Conservation (phyloP, 148 eudicot species). For the Mesembryanthemum crystallinum region DNA sequence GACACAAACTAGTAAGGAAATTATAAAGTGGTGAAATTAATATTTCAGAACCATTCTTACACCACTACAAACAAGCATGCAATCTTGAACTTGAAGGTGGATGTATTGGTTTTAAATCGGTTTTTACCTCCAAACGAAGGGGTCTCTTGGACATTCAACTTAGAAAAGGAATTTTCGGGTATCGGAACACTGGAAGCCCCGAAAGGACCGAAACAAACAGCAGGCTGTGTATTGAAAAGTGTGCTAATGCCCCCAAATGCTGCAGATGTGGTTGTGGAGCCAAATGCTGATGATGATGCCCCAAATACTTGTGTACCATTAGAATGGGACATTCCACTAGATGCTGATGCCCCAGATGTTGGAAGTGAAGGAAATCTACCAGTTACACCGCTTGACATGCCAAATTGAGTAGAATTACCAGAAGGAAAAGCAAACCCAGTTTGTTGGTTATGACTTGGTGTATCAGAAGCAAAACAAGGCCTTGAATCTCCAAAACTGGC, state of each 20-base stretch:
- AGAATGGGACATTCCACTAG: too few relatives aligned
- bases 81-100: background rate
- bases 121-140: conserved; percentile 1
- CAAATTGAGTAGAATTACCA: background rate
- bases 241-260: background rate
- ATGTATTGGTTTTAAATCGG: background rate
- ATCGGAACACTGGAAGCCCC: background rate
- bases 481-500: background rate
- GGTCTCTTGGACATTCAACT: background rate
- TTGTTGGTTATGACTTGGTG: background rate
- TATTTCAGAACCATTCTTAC: background rate
- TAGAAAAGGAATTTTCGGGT: background rate
- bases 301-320: too few relatives aligned
- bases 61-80: background rate
- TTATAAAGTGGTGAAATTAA: background rate
- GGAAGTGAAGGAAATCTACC: background rate
- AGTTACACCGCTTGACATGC: background rate
- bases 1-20: background rate
- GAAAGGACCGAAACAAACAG: background rate
- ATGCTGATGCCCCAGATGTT: background rate
- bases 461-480: background rate
- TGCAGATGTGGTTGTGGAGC: background rate
- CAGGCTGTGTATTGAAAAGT: background rate
- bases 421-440: background rate
- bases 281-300: background rate